These are phyloP conservation scores for Zhuliangozyma blackwelliae DNA, from an alignment of 1,139 yeast species.

Conservation along the genomic window DNA sequence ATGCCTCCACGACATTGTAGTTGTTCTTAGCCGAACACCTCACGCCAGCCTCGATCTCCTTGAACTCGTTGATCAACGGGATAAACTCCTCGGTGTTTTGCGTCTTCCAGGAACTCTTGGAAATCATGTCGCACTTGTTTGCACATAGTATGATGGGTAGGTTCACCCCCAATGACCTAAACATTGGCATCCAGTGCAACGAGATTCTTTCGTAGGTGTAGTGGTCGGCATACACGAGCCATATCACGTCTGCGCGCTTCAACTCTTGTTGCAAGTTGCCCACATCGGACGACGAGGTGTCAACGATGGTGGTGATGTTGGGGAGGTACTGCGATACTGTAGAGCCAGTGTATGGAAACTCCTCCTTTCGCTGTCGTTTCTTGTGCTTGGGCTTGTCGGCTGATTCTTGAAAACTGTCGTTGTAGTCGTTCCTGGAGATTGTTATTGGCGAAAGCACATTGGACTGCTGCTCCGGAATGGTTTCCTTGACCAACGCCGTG, in stretches of 20 bases:
- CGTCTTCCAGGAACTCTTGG: conserved; percentile 17
- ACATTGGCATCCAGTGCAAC: conserved; percentile 90
- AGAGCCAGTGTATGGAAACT: not conserved
- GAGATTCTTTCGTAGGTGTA: conserved; percentile 90
- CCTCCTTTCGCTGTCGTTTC: conserved; percentile 5
- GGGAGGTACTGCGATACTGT: conserved; percentile 49
- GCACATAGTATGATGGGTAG: conserved; percentile 88
- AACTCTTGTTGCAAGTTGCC: conserved; percentile 64
- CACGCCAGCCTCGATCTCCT: conserved; percentile 89
- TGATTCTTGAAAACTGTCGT: conserved; percentile 22
- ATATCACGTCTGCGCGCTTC: conserved; percentile 82
- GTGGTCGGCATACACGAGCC: conserved; percentile 90
- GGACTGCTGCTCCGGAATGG: conserved; percentile 62
- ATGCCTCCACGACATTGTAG: conserved; percentile 81
- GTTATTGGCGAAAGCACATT: conserved; percentile 81
- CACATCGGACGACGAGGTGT: conserved; percentile 70
- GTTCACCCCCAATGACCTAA: conserved; percentile 88
- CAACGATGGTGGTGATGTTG: conserved; percentile 66
- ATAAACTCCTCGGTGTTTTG: conserved; percentile 71
- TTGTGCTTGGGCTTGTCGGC: not conserved
- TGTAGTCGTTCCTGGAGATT: conserved; percentile 46
- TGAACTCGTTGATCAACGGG: conserved; percentile 82
- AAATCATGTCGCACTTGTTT: conserved; percentile 63
- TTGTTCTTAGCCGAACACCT: conserved; percentile 79
- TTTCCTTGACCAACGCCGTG: conserved; percentile 75